These are phyloP conservation scores for Mayamaea pseudoterrestris DNA, from an alignment of 108 stramenopile species.

Conservation along the genomic window DNA sequence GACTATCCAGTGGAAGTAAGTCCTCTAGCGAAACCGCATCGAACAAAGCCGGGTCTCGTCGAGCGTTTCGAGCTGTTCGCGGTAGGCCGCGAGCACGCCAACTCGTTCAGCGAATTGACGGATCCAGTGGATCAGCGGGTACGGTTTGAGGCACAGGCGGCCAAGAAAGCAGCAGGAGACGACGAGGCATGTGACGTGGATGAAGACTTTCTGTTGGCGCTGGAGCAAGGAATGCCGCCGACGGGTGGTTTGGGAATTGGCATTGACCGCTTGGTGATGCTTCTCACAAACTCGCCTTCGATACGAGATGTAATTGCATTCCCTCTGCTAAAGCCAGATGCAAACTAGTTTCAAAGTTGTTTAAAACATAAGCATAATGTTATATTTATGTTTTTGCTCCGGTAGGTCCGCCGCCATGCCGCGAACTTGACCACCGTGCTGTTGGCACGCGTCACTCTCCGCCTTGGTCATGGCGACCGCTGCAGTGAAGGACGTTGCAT, in stretches of 20 bases:
- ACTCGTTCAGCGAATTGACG: slow-evolving; percentile 91
- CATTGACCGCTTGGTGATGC: slow-evolving; percentile 96
- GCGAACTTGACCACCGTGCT: too few relatives aligned
- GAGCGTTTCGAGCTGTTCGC: slow-evolving; percentile 98
- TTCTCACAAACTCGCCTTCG: slow-evolving; percentile 89
- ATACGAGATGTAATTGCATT: slow-evolving; percentile 99
- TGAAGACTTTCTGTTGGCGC: slow-evolving; percentile 91
- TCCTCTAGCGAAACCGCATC: slow-evolving; percentile 95
- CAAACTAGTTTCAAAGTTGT: too few relatives aligned
- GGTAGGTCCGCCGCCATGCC: too few relatives aligned
- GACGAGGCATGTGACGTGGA: slow-evolving; percentile 97
- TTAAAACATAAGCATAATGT: too few relatives aligned
- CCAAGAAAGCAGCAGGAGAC: slow-evolving; percentile 87
- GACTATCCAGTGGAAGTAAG: slow-evolving; percentile 96
- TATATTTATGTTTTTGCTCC: too few relatives aligned
- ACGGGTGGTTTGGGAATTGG: slow-evolving; percentile 98
- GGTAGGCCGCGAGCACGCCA: slow-evolving; percentile 91
- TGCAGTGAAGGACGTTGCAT: too few relatives aligned
- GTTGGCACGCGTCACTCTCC: too few relatives aligned
- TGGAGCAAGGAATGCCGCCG: slow-evolving; percentile 98
- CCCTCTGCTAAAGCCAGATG: slow-evolving; percentile 80
- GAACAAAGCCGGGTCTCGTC: slow-evolving; percentile 80
- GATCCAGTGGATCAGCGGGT: slow-evolving; percentile 93
- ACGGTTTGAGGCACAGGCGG: slow-evolving; percentile 94
- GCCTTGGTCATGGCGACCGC: too few relatives aligned